Evolutionary conservation across 1,284 basidiomycete genomes (phyloP).

Genomic region (Lignosus rhinocerotis): DNA sequence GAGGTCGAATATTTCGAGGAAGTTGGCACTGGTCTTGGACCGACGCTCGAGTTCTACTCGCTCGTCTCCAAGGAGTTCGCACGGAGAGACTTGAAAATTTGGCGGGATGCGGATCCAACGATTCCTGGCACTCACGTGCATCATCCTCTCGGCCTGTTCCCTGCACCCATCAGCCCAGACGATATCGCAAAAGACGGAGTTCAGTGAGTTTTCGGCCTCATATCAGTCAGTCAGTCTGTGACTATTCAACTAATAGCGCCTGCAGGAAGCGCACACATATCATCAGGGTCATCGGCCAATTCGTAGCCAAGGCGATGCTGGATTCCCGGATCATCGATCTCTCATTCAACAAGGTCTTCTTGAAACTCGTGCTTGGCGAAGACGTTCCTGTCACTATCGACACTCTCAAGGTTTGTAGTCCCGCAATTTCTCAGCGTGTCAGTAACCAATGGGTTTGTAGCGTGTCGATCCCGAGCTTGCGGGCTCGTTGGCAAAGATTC

Average conservation of each 20-base stretch:
- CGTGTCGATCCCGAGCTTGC: slow-evolving; percentile 85
- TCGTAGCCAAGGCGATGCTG: slow-evolving; percentile 96
- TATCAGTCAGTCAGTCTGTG: not conserved
- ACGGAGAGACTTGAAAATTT: slow-evolving; percentile 82
- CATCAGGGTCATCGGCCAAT: slow-evolving; percentile 91
- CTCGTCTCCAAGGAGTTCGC: slow-evolving; percentile 94
- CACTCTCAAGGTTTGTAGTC: slow-evolving; percentile 66
- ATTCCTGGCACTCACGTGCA: slow-evolving; percentile 70
- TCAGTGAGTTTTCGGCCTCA: slow-evolving; percentile 51
- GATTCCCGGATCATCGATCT: slow-evolving; percentile 98
- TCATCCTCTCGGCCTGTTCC: slow-evolving; percentile 87
- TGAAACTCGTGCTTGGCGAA: slow-evolving; percentile 86
- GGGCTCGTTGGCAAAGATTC: slow-evolving; percentile 82
- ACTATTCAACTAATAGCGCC: not conserved
- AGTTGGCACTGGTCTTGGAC: slow-evolving; percentile 96
- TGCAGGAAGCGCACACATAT: slow-evolving; percentile 77
- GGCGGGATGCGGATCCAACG: slow-evolving; percentile 82
- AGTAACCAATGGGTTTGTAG: slow-evolving; percentile 35
- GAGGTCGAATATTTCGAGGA: slow-evolving; percentile 99
- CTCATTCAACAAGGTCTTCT: slow-evolving; percentile 90
- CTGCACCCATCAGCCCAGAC: slow-evolving; percentile 72
- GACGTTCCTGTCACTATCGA: slow-evolving; percentile 82
- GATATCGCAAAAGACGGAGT: slow-evolving; percentile 69
- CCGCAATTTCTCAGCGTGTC: not conserved
- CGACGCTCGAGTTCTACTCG: slow-evolving; percentile 98